Conservation (phyloP, 2,329 filamentous ascomycete genomes). For the Fusarium torulosum region DNA sequence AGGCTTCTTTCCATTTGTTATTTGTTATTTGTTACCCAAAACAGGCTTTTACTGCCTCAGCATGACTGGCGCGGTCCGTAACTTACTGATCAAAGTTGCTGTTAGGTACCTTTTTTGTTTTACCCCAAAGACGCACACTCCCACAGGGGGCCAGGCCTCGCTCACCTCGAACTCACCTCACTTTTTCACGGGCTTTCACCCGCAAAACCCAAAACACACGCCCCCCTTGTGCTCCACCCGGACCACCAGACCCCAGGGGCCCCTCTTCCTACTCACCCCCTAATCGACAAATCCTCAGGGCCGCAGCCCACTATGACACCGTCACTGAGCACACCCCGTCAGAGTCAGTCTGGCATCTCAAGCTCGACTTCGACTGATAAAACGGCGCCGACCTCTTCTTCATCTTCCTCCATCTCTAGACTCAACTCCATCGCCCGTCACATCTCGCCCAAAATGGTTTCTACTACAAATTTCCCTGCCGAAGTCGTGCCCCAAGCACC, state of each 20-base stretch:
- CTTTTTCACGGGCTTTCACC: conserved; percentile 10
- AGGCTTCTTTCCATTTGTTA: neutral
- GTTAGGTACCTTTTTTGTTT: conserved; percentile 37
- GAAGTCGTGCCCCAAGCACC: conserved; percentile 88
- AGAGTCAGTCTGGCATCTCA: conserved; percentile 41
- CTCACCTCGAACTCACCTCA: conserved; percentile 35
- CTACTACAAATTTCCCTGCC: conserved; percentile 73
- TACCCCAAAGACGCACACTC: conserved; percentile 34
- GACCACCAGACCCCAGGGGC: conserved; percentile 38
- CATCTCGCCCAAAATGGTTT: conserved; percentile 70
- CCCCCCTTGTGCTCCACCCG: conserved; percentile 42
- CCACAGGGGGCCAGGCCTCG: conserved; percentile 23
- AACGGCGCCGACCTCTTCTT: conserved; percentile 52
- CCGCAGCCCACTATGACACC: conserved; percentile 50
- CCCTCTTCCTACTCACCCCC: conserved; percentile 38
- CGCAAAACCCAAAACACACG: conserved; percentile 20
- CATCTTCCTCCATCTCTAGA: conserved; percentile 64
- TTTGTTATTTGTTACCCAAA: conserved; percentile 10
- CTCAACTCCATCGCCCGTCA: conserved; percentile 75
- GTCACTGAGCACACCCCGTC: conserved; percentile 47
- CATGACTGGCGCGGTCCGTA: conserved; percentile 20
- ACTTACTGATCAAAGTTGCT: conserved; percentile 35
- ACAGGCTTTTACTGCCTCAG: conserved; percentile 18
- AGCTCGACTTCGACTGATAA: conserved; percentile 49
- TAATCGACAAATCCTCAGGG: conserved; percentile 46